Base-by-base conservation (phyloP, 1,284 basidiomycete species). In the Pseudozyma pruni region DNA sequence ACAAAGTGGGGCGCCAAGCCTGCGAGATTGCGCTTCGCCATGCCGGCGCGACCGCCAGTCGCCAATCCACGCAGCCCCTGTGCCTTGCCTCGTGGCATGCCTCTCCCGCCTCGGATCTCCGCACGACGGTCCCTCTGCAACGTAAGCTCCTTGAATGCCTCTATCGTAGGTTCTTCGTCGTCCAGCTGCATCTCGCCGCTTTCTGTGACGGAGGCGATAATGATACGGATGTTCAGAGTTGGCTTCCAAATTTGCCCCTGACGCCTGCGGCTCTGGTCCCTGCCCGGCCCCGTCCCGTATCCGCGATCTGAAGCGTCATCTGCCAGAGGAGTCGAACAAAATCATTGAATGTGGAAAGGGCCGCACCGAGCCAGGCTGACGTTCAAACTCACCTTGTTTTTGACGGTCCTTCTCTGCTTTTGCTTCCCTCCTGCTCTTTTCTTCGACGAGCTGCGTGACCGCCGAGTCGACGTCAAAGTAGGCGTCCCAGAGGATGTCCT, bases 391-490 rank as follows among this genome's bases (percentile, higher is more conserved):
- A 77, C 72, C 71, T 64, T 67, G 62, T 43, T 61, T 74, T 41
- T 75, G 63, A 32, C 63, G 53, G 22, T 72, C 69, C n/a, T 54
- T 72, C 39, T 67, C 62, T 8, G 69, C 70, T 35, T 66, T 73
- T 16, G 68, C 72, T 51, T 75, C 68, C 50, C 68, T 58, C 31
- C 68, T 42, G 43, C 64, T 72, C 42, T 69, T 68, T 34, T 81
- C 80, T 33, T 79, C 71, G 27, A 81, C 54, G 22, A 93, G 85
- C 87, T 89, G 91, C 34, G 88, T 84, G 14, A 94, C 84, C 7
- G 91, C 89, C 77, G 89, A 87, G 37, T 92, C 89, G 17, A 91
- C 87, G 77, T 97, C 90, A 77, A 96, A 98, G 84, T 91, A 92
- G 74, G 86, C 89, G 74, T 98, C 89, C 90, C 93, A 98, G 40